Evolutionary conservation across 2,329 filamentous ascomycete species (phyloP).

Genomic region (Verticillium isaacii): DNA sequence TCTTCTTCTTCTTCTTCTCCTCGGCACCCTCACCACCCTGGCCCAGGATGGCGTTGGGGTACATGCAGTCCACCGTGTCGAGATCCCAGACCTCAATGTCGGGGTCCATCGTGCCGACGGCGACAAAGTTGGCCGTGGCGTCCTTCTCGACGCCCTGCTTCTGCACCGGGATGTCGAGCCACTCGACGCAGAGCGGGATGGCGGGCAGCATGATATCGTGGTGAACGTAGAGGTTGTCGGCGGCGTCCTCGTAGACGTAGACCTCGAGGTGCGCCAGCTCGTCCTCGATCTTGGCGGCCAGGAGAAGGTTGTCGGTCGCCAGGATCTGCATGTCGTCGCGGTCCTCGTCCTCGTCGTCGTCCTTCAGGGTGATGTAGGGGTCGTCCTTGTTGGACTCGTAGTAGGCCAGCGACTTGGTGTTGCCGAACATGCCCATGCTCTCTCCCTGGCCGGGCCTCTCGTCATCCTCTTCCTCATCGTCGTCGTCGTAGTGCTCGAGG

Average conservation of each 20-base stretch:
- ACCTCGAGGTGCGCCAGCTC: conserved; percentile 95
- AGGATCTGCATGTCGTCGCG: conserved; percentile 91
- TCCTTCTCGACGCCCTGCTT: conserved; percentile 59
- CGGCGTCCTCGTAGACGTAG: conserved; percentile 93
- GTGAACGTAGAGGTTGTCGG: conserved; percentile 97
- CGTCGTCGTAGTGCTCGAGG: conserved; percentile 91
- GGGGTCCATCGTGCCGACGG: conserved; percentile 93
- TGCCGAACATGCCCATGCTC: conserved; percentile 88
- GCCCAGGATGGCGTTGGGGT: conserved; percentile 92
- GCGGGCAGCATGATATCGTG: conserved; percentile 99
- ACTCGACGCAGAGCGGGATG: conserved; percentile 92
- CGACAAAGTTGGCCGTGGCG: conserved; percentile 81
- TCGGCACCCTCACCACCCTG: conserved; percentile 57
- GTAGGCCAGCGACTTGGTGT: conserved; percentile 88
- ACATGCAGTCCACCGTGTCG: conserved; percentile 95
- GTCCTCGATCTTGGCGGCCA: conserved; percentile 93
- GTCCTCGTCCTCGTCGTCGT: conserved; percentile 71
- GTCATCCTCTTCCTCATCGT: conserved; percentile 59
- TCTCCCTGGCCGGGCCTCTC: conserved; percentile 48
- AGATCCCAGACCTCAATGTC: conserved; percentile 99
- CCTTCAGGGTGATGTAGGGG: conserved; percentile 88
- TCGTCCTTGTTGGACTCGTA: conserved; percentile 93
- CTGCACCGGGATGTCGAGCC: conserved; percentile 87
- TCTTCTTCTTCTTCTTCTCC: conserved; percentile 71
- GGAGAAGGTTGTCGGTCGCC: conserved; percentile 84